Conservation (phyloP, 768 basidiomycete species). For the Amanita molliuscula region DNA sequence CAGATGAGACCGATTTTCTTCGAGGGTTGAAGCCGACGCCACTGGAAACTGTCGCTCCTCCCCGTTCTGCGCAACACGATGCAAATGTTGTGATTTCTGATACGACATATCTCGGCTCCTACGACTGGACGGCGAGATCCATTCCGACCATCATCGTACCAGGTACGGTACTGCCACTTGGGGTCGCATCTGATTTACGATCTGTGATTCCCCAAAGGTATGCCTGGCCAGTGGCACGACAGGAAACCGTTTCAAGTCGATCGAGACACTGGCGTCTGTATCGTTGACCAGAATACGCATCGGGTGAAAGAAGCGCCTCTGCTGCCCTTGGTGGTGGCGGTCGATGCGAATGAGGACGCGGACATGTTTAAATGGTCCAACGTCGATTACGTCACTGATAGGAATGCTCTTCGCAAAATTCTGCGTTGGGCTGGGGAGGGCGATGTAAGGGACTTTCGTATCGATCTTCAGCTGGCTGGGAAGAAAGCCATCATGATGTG, state of each 20-base stretch:
- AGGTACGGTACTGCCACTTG: constrained; percentile 15
- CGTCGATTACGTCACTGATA: constrained; percentile 47
- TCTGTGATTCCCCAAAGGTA: constrained; percentile 29
- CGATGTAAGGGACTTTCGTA: constrained; percentile 43
- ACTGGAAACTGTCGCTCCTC: background rate
- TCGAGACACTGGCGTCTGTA: constrained; percentile 38
- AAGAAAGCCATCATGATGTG: constrained; percentile 13
- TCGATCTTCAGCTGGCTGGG: constrained; percentile 43
- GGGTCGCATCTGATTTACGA: background rate
- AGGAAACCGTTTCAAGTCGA: constrained; percentile 42
- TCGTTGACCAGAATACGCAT: constrained; percentile 50
- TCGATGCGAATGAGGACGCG: constrained; percentile 30
- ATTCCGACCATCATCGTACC: constrained; percentile 33
- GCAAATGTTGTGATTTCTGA: constrained; percentile 17
- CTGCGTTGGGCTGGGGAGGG: constrained; percentile 41
- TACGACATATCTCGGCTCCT: constrained; percentile 24
- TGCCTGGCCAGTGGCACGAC: constrained; percentile 45
- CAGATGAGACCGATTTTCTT: background rate
- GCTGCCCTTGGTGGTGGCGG: constrained; percentile 52
- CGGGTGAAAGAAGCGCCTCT: constrained; percentile 23
- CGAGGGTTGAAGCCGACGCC: background rate
- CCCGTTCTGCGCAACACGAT: background rate
- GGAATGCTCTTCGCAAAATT: constrained; percentile 57
- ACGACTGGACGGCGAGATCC: constrained; percentile 30
- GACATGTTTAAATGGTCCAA: constrained; percentile 29